A percentile compares a stretch with the other conserved stretches of the same genome.
These are phyloP conservation scores for Suillus fuscotomentosus DNA, from an alignment of 768 basidiomycete species.

Conservation along the genomic window DNA sequence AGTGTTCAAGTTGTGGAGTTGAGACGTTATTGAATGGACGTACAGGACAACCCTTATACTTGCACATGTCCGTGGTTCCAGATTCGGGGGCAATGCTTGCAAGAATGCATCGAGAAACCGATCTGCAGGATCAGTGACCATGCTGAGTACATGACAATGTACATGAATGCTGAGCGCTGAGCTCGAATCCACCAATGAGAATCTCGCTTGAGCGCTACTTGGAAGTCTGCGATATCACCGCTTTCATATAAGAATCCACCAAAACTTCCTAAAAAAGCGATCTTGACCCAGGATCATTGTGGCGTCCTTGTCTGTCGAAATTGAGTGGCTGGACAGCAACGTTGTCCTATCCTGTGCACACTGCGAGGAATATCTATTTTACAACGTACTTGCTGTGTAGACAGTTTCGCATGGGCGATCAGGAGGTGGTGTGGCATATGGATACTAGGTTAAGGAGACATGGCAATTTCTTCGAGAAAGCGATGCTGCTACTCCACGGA, in stretches of 20 bases:
- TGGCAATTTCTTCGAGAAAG: background rate
- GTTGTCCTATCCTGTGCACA: too few relatives aligned
- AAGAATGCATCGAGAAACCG: background rate
- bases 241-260: too few relatives aligned
- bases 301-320: too few relatives aligned
- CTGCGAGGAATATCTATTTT: background rate
- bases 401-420: background rate
- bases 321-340: too few relatives aligned
- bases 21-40: background rate
- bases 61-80: background rate
- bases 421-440: background rate
- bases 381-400: background rate
- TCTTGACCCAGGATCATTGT: too few relatives aligned
- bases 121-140: background rate
- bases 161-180: background rate
- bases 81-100: background rate
- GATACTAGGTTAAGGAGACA: background rate
- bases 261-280: too few relatives aligned
- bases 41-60: background rate
- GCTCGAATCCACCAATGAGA: too few relatives aligned
- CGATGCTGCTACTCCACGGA: background rate
- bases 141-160: background rate
- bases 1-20: background rate
- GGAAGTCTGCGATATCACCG: too few relatives aligned
- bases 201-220: too few relatives aligned